Conservation (phyloP, 83 land plant species). For the Picea mariana region DNA sequence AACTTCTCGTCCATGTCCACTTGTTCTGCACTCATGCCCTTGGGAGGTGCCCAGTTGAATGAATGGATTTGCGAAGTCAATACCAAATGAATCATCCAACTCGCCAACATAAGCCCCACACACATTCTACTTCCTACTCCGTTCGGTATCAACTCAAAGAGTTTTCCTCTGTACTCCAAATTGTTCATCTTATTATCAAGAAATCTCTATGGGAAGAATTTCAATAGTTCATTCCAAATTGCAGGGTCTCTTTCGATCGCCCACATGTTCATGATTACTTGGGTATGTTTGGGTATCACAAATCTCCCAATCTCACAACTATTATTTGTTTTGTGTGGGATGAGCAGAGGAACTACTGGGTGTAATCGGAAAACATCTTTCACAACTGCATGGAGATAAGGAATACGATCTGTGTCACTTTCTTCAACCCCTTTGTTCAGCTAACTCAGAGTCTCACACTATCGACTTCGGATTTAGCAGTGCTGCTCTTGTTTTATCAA, state of each 20-base stretch:
- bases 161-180: background rate
- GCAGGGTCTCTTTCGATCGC: conserved; percentile 5
- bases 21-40: conserved; percentile 13
- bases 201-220: conserved; percentile 18
- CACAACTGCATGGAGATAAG: background rate
- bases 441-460: too few relatives aligned
- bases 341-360: background rate
- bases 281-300: conserved; percentile 14
- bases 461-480: too few relatives aligned
- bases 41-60: conserved; percentile 33
- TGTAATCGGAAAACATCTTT: background rate
- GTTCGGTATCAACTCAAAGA: conserved; percentile 18
- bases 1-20: conserved; percentile 41
- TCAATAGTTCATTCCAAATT: conserved; percentile 14
- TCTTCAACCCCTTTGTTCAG: background rate
- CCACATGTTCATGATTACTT: conserved; percentile 10
- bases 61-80: conserved; percentile 47
- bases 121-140: conserved; percentile 59
- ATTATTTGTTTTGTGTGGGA: background rate
- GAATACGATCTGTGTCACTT: background rate
- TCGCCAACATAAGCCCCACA: conserved; percentile 46
- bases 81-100: conserved; percentile 25
- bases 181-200: background rate
- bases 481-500: too few relatives aligned
- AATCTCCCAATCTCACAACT: background rate